Base-by-base conservation (phyloP, 108 stramenopile species). In the Cylindrotheca fusiformis region DNA sequence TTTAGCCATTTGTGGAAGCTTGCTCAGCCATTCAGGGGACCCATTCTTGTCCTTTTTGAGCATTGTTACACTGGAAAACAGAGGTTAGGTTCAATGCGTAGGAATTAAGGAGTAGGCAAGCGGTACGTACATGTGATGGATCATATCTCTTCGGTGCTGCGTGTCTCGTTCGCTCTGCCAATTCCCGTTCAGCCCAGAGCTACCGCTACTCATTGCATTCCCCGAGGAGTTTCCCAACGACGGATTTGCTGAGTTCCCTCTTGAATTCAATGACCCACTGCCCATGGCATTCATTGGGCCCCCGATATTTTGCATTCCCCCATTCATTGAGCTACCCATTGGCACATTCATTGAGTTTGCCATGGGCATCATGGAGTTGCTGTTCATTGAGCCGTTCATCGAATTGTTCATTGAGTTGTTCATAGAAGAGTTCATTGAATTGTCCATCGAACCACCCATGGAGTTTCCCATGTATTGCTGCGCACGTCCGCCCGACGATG, bases 1-100 rank as follows among this genome's bases (percentile, higher is more conserved):
- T 58, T 93, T 94, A 0, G 94, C 95, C 97, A 98, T 98, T 76
- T 95, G 88, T 0, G 95, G 95, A 8, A 98, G 80, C 62, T 95
- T 95, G 55, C 78, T 83, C 20, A 90, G 74, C 90, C 93, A 95
- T 55, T 96, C 94, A 6, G 86, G 79, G 14, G 89, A 85, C 53
- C 93, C 93, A 61, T 93, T 88, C 58, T 86, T 93, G 49, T 92
- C 89, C 52, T 94, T 91, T 64, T 95, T 92, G 41, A 98, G 71
- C 62, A 98, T 67, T 55, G 90, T 81, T 12, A 96, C 90, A 72
- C 94, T 97, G 71, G n/a, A 55, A 52, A 49, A 17, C 8, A 56
- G 18, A 56, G 27, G 6, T 32, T 14, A 52, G 14, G 21, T 20
- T 20, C 52, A 0, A 20, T 20, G 18, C 1, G 55, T 18, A 57